Conservation (phyloP, 2,329 filamentous ascomycete species). For the Exophiala bonariae region DNA sequence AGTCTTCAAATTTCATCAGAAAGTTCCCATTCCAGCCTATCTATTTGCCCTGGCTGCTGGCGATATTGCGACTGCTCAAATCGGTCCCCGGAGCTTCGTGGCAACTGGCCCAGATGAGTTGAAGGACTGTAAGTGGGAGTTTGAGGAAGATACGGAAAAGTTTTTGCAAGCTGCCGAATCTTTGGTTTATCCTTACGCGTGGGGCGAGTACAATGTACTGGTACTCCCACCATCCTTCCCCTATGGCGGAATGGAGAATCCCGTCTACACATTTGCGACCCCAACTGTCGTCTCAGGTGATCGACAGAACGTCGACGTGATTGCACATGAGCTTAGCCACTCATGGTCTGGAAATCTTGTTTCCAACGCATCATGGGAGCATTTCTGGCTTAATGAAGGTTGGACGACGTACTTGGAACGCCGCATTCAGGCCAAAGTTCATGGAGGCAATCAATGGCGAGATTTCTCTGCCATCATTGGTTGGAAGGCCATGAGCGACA, state of each 20-base stretch:
- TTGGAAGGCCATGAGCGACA: conserved; percentile 85
- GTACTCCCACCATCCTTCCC: conserved; percentile 88
- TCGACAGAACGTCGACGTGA: conserved; percentile 89
- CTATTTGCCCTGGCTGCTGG: conserved; percentile 84
- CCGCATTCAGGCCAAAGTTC: conserved; percentile 72
- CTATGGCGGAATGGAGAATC: conserved; percentile 90
- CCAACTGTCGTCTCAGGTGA: conserved; percentile 92
- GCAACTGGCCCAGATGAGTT: conserved; percentile 88
- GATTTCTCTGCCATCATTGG: conserved; percentile 96
- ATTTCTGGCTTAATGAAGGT: conserved; percentile 68
- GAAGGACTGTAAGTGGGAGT: conserved; percentile 80
- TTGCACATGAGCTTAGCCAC: conserved; percentile 78
- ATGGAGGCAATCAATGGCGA: conserved; percentile 74
- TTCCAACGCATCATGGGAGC: conserved; percentile 53
- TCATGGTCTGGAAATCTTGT: conserved; percentile 84
- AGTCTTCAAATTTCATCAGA: conserved; percentile 83
- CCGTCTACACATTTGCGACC: conserved; percentile 91
- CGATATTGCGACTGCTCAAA: conserved; percentile 80
- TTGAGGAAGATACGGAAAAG: conserved; percentile 86
- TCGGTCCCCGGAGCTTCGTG: conserved; percentile 82
- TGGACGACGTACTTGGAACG: conserved; percentile 97
- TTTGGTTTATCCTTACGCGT: conserved; percentile 81
- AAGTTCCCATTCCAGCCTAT: conserved; percentile 90
- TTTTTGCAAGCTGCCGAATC: conserved; percentile 85
- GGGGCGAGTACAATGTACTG: conserved; percentile 93